Evolutionary conservation across 176 grass and related monocot species (phyloP), one percentile per base, ranked within the genome.

Genomic region (Hordeum marinum): DNA sequence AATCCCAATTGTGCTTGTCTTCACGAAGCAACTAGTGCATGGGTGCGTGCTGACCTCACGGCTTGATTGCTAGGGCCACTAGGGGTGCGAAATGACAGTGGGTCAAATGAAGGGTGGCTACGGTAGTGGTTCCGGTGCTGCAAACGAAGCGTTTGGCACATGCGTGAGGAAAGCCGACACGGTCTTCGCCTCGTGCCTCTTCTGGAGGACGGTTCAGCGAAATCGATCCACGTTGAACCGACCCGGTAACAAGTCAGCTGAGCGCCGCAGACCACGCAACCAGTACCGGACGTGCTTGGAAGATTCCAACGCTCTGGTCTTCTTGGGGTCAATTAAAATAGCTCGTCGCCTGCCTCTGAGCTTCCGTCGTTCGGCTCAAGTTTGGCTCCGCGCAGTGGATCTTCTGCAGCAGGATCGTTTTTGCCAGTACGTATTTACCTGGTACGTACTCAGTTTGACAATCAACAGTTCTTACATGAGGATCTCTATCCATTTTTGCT

Each of bases 231-330:
- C 17, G 34, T 23, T 14, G n/a, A 63, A 31, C 55, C 12, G 34
- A 86, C 64, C 80, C 79, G 66, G 34, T 74, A 79, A 15, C 79
- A 82, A 73, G 84, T 83, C 88, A 83, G 71, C 71, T 8, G 24
- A 1, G 23, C 26, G 73, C 77, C 20, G 12, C 9, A 20, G 32
- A 77, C 72, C 64, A 34, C 21, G 70, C 70, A 60, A 70, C 13
- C 26, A 10, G 17, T 2, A 4, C 29, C 12, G 66, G 25, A 60
- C 50, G 80, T 80, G 75, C 59, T 18, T 73, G 89, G 84, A 87
- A 90, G 89, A 60, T 83, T 83, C 72, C 84, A 74, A 74, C 72
- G n/a, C 55, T 12, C 72, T 58, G 64, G 63, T 78, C 42, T 11
- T 42, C 54, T 11, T 0, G 12, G 6, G 63, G 83, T 50, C 72